These are phyloP conservation scores for Globisporangium polare DNA, from an alignment of 352 stramenopile genomes.

Conservation along the genomic window DNA sequence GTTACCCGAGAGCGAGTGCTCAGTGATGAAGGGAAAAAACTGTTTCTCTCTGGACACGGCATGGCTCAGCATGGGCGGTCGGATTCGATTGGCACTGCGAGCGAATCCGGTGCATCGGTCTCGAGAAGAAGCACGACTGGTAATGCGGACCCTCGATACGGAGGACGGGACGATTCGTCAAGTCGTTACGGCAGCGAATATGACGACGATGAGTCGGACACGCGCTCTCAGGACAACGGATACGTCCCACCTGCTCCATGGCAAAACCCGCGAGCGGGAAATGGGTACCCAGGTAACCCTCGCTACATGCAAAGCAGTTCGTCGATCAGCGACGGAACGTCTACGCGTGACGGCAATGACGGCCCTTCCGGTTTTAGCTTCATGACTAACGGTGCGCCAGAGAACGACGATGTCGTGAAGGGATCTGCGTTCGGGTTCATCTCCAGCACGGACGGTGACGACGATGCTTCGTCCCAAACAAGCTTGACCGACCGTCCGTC, in stretches of 20 bases:
- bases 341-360: conserved; percentile 15
- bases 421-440: conserved; percentile 83
- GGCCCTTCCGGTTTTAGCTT: conserved; percentile 48
- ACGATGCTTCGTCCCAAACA: conserved; percentile 41
- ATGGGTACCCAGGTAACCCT: conserved; percentile 26
- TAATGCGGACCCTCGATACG: conserved; percentile 33
- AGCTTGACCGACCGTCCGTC: conserved; percentile 45
- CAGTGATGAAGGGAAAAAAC: conserved; percentile 82
- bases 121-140: conserved; percentile 27
- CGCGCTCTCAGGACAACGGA: conserved; percentile 41
- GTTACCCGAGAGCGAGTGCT: conserved; percentile 64
- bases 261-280: conserved; percentile 17
- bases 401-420: conserved; percentile 12
- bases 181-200: conserved; percentile 53
- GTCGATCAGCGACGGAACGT: conserved; percentile 22
- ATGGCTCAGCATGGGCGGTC: conserved; percentile 19
- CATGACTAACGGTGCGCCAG: conserved; percentile 22
- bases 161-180: conserved; percentile 42
- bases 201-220: conserved; percentile 50
- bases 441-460: conserved; percentile 30
- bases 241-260: conserved; percentile 38
- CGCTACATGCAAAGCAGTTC: conserved; percentile 22
- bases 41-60: conserved; percentile 62
- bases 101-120: conserved; percentile 20
- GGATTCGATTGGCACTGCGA: conserved; percentile 27